Conservation (phyloP, 2,329 filamentous ascomycete species). For the Cladophialophora carrionii region DNA sequence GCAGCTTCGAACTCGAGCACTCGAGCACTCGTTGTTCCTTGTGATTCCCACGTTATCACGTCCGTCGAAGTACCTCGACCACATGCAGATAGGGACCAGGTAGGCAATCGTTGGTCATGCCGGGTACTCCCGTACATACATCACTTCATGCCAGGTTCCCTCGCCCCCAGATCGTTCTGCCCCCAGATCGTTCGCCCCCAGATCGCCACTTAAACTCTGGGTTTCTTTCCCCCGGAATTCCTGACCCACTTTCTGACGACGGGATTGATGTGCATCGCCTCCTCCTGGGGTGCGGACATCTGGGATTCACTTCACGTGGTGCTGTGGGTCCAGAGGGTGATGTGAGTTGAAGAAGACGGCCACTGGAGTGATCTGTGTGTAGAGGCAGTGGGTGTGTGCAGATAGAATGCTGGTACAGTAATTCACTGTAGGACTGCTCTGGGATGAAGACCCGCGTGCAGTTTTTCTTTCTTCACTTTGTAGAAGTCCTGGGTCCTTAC, state of each 20-base stretch:
- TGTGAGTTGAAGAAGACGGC: neutral
- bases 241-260: neutral
- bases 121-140: neutral
- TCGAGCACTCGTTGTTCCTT: too few relatives aligned
- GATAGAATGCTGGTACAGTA: neutral
- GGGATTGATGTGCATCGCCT: neutral
- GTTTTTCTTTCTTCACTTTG: too few relatives aligned
- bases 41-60: neutral
- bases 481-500: too few relatives aligned
- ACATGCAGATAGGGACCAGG: neutral
- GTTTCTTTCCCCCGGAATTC: neutral
- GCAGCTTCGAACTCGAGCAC: constrained; percentile 5
- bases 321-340: neutral
- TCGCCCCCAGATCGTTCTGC: neutral
- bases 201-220: neutral
- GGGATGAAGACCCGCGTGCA: neutral
- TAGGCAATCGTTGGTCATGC: neutral
- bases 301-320: neutral
- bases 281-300: neutral
- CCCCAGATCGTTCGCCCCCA: neutral
- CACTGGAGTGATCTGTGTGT: neutral
- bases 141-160: neutral
- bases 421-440: neutral
- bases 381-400: neutral
- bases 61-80: neutral